A percentile compares a stretch with the other conserved stretches of the same genome.
These are phyloP conservation scores for Euphrasia confusa DNA, from an alignment of 257 asterid genomes.

Conservation along the genomic window DNA sequence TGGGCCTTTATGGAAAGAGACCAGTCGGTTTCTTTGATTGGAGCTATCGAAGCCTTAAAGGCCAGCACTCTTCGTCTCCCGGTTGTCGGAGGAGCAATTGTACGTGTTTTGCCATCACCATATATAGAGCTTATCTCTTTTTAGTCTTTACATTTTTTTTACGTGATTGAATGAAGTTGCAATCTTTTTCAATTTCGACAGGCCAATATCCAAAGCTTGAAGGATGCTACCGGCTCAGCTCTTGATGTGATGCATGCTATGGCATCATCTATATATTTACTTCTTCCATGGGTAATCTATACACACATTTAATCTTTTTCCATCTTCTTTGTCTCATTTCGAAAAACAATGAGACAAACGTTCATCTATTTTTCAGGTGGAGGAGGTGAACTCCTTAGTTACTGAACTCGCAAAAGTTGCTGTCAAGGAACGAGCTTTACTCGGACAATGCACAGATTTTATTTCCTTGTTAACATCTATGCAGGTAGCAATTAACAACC, in stretches of 20 bases:
- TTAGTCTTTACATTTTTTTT: not conserved
- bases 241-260: conserved; percentile 69
- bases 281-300: conserved; percentile 56
- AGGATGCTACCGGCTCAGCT: conserved; percentile 74
- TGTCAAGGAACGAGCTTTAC: conserved; percentile 58
- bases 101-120: conserved; percentile 28
- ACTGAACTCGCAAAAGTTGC: conserved; percentile 66
- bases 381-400: conserved; percentile 53
- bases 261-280: conserved; percentile 44
- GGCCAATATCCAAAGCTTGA: conserved; percentile 69
- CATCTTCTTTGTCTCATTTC: not conserved
- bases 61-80: conserved; percentile 96
- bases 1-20: conserved; percentile 73
- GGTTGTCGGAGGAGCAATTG: conserved; percentile 62
- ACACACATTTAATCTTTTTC: not conserved
- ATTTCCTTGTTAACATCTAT: conserved; percentile 54
- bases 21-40: conserved; percentile 58
- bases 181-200: conserved; percentile 24
- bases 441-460: conserved; percentile 61
- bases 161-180: conserved; percentile 14
- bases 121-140: not conserved
- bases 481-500: conserved; percentile 70
- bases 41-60: conserved; percentile 81
- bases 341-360: not conserved
- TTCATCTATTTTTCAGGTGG: conserved; percentile 42